Conservation (phyloP, 2,329 filamentous ascomycete genomes). For the Pyrenophora tritici-repentis region DNA sequence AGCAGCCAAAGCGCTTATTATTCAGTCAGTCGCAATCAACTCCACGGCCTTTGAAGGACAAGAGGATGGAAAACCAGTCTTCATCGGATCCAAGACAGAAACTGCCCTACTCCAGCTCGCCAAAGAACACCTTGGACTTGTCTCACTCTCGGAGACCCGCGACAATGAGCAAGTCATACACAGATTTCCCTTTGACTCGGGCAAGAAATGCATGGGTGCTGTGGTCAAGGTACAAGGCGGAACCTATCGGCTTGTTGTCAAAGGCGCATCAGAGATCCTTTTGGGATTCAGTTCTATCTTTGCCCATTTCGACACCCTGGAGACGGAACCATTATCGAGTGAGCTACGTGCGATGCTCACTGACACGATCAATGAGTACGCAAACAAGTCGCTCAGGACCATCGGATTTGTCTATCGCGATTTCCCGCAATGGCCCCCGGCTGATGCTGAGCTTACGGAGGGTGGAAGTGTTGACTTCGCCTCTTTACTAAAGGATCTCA, state of each 20-base stretch:
- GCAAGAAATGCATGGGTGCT: slow-evolving; percentile 62
- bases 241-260: slow-evolving; percentile 58
- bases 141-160: slow-evolving; percentile 55
- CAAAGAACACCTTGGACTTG: slow-evolving; percentile 57
- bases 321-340: slow-evolving; percentile 22
- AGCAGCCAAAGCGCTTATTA: slow-evolving; percentile 36
- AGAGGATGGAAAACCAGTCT: slow-evolving; percentile 52
- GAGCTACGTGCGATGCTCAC: slow-evolving; percentile 26
- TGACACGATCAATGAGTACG: slow-evolving; percentile 46
- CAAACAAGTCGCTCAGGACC: slow-evolving; percentile 49
- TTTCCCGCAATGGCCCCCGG: slow-evolving; percentile 44
- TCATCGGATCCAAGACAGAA: slow-evolving; percentile 63
- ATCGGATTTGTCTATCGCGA: slow-evolving; percentile 51
- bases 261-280: slow-evolving; percentile 64
- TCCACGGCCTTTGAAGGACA: slow-evolving; percentile 60
- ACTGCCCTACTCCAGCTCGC: slow-evolving; percentile 60
- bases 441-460: slow-evolving; percentile 21
- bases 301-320: slow-evolving; percentile 23
- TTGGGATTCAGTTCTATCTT: slow-evolving; percentile 50
- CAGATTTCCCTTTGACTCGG: slow-evolving; percentile 61
- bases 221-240: slow-evolving; percentile 56
- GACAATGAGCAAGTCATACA: slow-evolving; percentile 56
- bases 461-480: slow-evolving; percentile 28
- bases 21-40: slow-evolving; percentile 46
- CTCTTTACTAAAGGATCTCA: slow-evolving; percentile 57